Evolutionary conservation across 2,329 filamentous ascomycete species (phyloP).

Genomic region (Emmonsia crescens): DNA sequence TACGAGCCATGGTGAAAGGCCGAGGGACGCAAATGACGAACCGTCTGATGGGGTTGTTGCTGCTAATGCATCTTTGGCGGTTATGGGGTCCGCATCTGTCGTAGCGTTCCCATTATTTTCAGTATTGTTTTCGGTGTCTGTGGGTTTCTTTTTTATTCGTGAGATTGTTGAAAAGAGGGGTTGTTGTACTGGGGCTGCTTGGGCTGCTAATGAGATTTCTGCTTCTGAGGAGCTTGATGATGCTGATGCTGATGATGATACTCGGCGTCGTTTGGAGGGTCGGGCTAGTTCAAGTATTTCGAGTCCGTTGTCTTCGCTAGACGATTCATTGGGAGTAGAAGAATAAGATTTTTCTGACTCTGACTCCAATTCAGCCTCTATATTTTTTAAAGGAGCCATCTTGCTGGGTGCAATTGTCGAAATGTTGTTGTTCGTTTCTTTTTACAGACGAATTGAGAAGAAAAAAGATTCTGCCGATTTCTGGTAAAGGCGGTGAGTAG

Average conservation of each 20-base stretch:
- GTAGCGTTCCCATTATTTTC: constrained; percentile 12
- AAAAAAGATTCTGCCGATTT: neutral
- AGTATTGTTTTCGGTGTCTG: constrained; percentile 3
- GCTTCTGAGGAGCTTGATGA: neutral
- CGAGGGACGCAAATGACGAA: constrained; percentile 55
- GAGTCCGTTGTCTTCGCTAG: neutral
- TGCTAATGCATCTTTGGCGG: constrained; percentile 29
- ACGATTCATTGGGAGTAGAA: neutral
- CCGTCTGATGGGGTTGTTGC: constrained; percentile 35
- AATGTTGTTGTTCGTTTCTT: neutral
- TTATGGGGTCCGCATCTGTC: constrained; percentile 21
- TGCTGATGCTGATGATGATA: constrained; percentile 25
- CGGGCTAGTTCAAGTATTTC: constrained; percentile 14
- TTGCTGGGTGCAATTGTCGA: constrained; percentile 3
- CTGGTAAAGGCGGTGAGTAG: neutral
- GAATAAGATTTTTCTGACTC: constrained; percentile 3
- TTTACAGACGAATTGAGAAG: neutral
- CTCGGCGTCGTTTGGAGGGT: constrained; percentile 29
- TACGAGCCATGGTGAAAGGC: constrained; percentile 77
- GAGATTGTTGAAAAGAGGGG: constrained; percentile 28
- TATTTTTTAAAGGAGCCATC: constrained; percentile 21
- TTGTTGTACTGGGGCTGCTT: constrained; percentile 13
- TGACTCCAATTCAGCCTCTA: constrained; percentile 18
- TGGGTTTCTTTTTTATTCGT: constrained; percentile 32
- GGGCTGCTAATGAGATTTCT: neutral